Conservation (phyloP, 73 alveolate genomes). For the Symbiodinium pilosum region DNA sequence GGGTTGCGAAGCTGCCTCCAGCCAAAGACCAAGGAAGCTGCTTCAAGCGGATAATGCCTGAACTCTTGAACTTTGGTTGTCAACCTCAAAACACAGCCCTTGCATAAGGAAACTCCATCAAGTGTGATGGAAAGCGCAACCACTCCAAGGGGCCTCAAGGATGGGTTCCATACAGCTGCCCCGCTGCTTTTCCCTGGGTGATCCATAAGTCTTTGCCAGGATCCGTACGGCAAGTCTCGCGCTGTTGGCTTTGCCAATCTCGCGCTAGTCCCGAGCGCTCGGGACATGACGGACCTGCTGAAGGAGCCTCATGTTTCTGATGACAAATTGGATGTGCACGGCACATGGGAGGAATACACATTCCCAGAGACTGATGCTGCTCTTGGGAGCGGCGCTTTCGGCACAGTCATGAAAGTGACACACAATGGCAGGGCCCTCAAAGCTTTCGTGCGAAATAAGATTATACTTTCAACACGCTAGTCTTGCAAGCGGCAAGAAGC, state of each 20-base stretch:
- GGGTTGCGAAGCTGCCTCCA: neutral
- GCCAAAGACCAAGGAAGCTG: neutral
- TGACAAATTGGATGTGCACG: neutral
- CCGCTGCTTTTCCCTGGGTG: too few species aligned
- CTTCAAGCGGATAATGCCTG: too few species aligned
- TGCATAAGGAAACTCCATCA: neutral
- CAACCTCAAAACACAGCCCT: too few species aligned
- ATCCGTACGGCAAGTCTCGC: neutral
- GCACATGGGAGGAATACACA: constrained; percentile 31
- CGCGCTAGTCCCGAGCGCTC: neutral
- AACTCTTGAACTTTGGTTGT: too few species aligned
- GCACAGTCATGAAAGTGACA: constrained; percentile 59
- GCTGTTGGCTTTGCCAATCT: neutral
- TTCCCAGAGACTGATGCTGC: constrained; percentile 54
- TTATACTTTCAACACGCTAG: too few species aligned
- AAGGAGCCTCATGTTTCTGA: constrained; percentile 40
- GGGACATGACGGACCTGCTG: constrained; percentile 43
- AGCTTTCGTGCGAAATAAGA: too few species aligned
- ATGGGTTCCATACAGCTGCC: neutral
- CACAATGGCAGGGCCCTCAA: constrained; percentile 2
- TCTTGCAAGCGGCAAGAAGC: too few species aligned
- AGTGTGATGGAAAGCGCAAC: neutral
- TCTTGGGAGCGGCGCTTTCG: constrained; percentile 78
- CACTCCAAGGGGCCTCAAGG: neutral
- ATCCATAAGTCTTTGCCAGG: neutral